phyloP scores from a whole-genome alignment of 345 rosid species.

The Psidium friedrichsthalianum region DNA sequence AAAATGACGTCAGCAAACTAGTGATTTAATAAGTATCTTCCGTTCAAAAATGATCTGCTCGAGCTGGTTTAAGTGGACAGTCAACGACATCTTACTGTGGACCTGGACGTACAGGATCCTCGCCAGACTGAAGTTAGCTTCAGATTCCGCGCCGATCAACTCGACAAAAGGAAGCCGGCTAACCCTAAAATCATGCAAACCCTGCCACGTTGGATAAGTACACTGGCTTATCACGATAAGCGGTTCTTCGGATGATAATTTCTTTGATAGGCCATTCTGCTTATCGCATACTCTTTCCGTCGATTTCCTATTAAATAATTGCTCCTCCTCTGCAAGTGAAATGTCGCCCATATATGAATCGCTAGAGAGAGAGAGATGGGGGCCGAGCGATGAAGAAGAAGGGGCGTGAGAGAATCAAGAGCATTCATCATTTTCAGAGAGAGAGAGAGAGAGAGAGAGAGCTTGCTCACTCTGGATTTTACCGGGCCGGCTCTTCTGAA shows the following conservation, averaged over 20 bases:
- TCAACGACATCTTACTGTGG: not conserved
- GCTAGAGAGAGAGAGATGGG: not conserved
- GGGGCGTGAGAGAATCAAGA: not conserved
- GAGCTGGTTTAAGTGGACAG: not conserved
- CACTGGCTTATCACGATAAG: not conserved
- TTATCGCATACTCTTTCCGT: conserved; percentile 37
- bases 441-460: conserved; percentile 11
- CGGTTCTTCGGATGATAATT: not conserved
- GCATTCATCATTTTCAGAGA: not conserved
- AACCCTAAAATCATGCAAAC: not conserved
- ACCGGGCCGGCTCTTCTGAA: not conserved
- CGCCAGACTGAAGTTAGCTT: conserved; percentile 16
- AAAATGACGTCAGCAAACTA: not conserved
- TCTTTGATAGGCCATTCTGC: rapidly evolving
- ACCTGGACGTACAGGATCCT: not conserved
- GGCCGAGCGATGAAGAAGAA: not conserved
- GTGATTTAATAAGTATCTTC: not conserved
- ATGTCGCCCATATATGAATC: not conserved
- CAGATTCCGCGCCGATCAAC: conserved; percentile 70
- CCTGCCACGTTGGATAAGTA: not conserved
- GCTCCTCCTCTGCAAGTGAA: conserved; percentile 26
- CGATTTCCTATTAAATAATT: conserved; percentile 33
- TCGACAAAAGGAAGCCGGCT: conserved; percentile 62
- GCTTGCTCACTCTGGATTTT: conserved; percentile 3
- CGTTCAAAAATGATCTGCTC: not conserved